Conservation (phyloP, 2,329 filamentous ascomycete genomes). For the Aureobasidium sp. region DNA sequence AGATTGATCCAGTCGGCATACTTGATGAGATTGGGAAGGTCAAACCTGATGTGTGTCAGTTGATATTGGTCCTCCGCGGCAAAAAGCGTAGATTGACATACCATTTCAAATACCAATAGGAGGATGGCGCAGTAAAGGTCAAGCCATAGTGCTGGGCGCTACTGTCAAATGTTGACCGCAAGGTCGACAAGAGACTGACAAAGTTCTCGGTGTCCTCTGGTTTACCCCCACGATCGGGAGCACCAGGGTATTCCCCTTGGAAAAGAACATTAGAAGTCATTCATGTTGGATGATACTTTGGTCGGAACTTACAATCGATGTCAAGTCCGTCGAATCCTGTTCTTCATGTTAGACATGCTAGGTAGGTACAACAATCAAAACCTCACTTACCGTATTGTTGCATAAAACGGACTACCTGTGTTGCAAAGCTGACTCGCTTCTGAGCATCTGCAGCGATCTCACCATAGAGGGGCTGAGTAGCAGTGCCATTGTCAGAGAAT, state of each 20-base stretch:
- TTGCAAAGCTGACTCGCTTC: conserved; percentile 33
- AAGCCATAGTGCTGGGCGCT: too few relatives aligned
- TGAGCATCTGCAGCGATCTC: conserved; percentile 27
- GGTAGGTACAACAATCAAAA: too few relatives aligned
- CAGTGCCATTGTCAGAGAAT: conserved; percentile 28
- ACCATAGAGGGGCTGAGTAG: conserved; percentile 23
- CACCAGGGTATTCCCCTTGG: conserved; percentile 30
- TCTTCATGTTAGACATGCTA: too few relatives aligned
- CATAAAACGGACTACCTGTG: conserved; percentile 35
- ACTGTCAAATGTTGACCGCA: neutral
- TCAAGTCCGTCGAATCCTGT: conserved; percentile 39
- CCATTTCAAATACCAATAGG: neutral
- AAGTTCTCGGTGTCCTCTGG: conserved; percentile 29
- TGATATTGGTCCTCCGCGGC: conserved; percentile 27
- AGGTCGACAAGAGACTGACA: neutral
- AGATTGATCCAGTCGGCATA: conserved; percentile 30
- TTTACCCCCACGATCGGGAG: conserved; percentile 28
- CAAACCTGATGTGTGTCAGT: conserved; percentile 30
- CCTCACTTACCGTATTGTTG: conserved; percentile 24
- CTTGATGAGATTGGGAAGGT: conserved; percentile 8
- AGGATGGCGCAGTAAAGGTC: too few relatives aligned
- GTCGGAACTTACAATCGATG: conserved; percentile 31
- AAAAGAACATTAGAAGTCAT: too few relatives aligned
- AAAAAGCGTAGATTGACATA: neutral
- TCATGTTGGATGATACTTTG: too few relatives aligned